Conservation (phyloP, 1,139 yeast genomes). For the Sugiyamaella xylanicola region DNA sequence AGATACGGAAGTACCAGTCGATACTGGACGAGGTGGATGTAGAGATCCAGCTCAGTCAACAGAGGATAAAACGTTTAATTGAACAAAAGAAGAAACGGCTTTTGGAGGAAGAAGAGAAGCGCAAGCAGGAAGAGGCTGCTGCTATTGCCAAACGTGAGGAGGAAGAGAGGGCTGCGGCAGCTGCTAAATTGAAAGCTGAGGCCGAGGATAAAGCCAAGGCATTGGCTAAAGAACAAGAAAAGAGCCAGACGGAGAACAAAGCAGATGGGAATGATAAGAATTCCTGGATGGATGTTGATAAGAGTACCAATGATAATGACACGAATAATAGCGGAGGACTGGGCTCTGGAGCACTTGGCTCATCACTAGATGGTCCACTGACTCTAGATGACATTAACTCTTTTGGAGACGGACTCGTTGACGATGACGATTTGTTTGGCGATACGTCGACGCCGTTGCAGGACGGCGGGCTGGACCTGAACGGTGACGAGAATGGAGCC, state of each 20-base stretch:
- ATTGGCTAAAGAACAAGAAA: slow-evolving; percentile 1
- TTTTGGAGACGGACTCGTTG: slow-evolving; percentile 21
- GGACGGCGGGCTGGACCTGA: slow-evolving; percentile 6
- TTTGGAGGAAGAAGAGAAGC: slow-evolving; percentile 19
- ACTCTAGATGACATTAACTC: slow-evolving; percentile 19
- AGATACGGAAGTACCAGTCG: slow-evolving; percentile 30
- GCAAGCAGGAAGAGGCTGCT: slow-evolving; percentile 10
- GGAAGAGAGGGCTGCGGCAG: slow-evolving; percentile 9
- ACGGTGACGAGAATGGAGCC: not conserved
- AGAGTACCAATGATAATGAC: slow-evolving; percentile 7
- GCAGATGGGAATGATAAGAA: not conserved
- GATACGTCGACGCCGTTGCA: slow-evolving; percentile 13
- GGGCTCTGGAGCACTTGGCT: slow-evolving; percentile 19
- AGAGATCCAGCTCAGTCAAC: slow-evolving; percentile 31
- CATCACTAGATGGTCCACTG: slow-evolving; percentile 13
- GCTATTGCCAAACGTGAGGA: slow-evolving; percentile 12
- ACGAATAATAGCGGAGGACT: slow-evolving; percentile 5
- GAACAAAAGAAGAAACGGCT: slow-evolving; percentile 11
- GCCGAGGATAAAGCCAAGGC: not conserved
- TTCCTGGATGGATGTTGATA: not conserved
- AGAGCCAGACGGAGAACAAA: not conserved
- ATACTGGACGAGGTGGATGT: slow-evolving; percentile 33
- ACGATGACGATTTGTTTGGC: slow-evolving; percentile 18
- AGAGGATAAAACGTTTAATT: slow-evolving; percentile 22
- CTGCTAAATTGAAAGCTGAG: not conserved